Evolutionary conservation across 495 filamentous ascomycete species (phyloP).

Genomic region (Cladorrhinum samala): DNA sequence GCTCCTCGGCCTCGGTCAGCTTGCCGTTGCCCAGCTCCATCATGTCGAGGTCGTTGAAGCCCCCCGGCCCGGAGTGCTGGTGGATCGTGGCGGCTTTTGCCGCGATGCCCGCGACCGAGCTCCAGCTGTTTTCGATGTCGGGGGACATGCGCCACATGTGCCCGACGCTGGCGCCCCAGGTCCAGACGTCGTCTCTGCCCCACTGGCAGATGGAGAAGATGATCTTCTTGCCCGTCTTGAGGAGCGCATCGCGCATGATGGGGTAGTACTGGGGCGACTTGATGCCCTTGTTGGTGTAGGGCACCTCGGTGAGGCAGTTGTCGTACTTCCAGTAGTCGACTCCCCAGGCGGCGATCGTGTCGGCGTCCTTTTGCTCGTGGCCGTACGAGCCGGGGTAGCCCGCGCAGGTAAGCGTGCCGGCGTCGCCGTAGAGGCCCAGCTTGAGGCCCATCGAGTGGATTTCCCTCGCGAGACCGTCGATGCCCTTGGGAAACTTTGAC

Average conservation of each 20-base stretch:
- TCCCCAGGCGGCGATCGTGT: slow-evolving; percentile 39
- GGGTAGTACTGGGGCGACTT: too few species aligned
- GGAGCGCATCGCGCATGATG: slow-evolving; percentile 26
- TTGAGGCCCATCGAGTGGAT: slow-evolving; percentile 28
- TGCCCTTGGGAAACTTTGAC: slow-evolving; percentile 22
- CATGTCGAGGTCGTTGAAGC: slow-evolving; percentile 46
- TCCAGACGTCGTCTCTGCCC: slow-evolving; percentile 35
- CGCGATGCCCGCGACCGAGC: slow-evolving; percentile 45
- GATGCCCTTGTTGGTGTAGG: too few species aligned
- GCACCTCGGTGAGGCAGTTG: slow-evolving; percentile 49
- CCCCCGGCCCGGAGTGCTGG: slow-evolving; percentile 16
- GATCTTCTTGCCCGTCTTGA: slow-evolving; percentile 7
- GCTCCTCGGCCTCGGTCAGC: slow-evolving; percentile 25
- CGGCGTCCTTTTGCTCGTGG: slow-evolving; percentile 41
- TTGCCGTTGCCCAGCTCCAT: slow-evolving; percentile 37
- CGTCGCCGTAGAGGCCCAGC: slow-evolving; percentile 29
- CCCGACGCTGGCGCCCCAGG: slow-evolving; percentile 44
- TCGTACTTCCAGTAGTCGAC: slow-evolving; percentile 47
- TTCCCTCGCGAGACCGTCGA: slow-evolving; percentile 22
- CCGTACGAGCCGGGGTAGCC: slow-evolving; percentile 31
- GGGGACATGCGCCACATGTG: slow-evolving; percentile 52
- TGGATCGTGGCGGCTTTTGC: slow-evolving; percentile 39
- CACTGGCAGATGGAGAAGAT: slow-evolving; percentile 24
- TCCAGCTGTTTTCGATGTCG: slow-evolving; percentile 41
- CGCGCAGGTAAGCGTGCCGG: slow-evolving; percentile 31